Conservation (phyloP, 257 asterid species). For the Salvia hispanica region DNA sequence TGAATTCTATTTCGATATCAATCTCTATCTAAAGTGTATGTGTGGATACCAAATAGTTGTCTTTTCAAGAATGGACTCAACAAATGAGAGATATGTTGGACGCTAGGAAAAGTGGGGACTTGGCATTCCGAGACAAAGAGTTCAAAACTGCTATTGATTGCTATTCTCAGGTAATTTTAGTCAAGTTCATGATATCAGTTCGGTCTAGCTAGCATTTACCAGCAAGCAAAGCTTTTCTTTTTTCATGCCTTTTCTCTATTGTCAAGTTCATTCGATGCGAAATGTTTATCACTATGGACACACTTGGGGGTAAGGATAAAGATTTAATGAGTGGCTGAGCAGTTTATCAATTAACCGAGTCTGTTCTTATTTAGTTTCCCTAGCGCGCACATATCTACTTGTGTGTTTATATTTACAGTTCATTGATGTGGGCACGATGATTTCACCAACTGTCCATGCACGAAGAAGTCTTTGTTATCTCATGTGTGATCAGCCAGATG, state of each 20-base stretch:
- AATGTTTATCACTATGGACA: not conserved
- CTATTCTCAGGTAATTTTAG: conserved; percentile 69
- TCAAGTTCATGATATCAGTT: conserved; percentile 8
- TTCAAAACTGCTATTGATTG: conserved; percentile 86
- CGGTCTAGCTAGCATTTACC: not conserved
- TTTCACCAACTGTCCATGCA: conserved; percentile 97
- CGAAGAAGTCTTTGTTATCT: conserved; percentile 89
- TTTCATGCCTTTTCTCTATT: conserved; percentile 11
- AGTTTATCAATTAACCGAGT: not conserved
- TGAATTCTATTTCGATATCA: conserved; percentile 21
- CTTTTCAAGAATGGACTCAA: conserved; percentile 99
- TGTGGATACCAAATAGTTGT: conserved; percentile 52
- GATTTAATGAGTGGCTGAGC: no score
- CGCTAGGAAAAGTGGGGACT: conserved; percentile 93
- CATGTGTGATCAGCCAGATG: conserved; percentile 96
- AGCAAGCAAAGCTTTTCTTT: not conserved
- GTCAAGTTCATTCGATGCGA: not conserved
- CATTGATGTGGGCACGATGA: conserved; percentile 95
- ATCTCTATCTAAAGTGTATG: conserved; percentile 28
- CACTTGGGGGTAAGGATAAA: no score
- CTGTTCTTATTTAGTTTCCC: not conserved
- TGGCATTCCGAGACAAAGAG: conserved; percentile 96
- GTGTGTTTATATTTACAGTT: conserved; percentile 52
- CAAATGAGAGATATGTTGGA: conserved; percentile 96
- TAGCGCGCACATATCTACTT: not conserved